Evolutionary conservation across 1,139 yeast species (phyloP), one percentile per base, ranked within the genome.

Genomic region (Protomyces inundatus): DNA sequence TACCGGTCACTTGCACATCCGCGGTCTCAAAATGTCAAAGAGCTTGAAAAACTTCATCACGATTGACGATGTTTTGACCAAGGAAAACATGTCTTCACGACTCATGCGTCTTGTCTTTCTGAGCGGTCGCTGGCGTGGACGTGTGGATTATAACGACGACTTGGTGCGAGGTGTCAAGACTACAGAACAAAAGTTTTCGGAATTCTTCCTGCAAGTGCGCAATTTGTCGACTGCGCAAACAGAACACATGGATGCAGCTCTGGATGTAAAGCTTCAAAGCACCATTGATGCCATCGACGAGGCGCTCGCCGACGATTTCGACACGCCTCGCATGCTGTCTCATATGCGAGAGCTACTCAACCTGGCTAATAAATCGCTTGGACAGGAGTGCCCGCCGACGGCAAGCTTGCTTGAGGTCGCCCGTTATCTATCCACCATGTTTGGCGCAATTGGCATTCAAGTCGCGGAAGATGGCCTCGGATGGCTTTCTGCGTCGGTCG

Each of bases 1-100:
- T 75, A 90, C 96, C 59, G 99, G 99, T 45, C 99, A 93, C 76
- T 81, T 93, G 71, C 98, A 93, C 75, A 93, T 93, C 70, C 97
- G 93, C 75, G 99, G 99, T 30, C 97, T 90, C 77, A 93, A 93
- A 74, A 93, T 93, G 99, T 87, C 96, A 57, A 93, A 93, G 77
- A 87, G 96, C 46, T 81, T 93, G 72, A 93, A 93, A 76, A 93
- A 93, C 76, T 93, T 93, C 74, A 91, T 95, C 72, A 91, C 98
- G 9, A 90, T 93, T 69, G 89, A 88, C 69, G 95, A 93, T 73
- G 98, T 98, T 0, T 80, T 95, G 68, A 77, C 80, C 55, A 54
- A 53, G n/a, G 62, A 67, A 51, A 82, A 77, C 67, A 89, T 83
- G 73, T 76, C 88, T 2, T 75, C 95, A 1, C 84, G 97, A 70